phyloP scores from a whole-genome alignment of 2,329 filamentous ascomycete species.

The Cytospora leucostoma region DNA sequence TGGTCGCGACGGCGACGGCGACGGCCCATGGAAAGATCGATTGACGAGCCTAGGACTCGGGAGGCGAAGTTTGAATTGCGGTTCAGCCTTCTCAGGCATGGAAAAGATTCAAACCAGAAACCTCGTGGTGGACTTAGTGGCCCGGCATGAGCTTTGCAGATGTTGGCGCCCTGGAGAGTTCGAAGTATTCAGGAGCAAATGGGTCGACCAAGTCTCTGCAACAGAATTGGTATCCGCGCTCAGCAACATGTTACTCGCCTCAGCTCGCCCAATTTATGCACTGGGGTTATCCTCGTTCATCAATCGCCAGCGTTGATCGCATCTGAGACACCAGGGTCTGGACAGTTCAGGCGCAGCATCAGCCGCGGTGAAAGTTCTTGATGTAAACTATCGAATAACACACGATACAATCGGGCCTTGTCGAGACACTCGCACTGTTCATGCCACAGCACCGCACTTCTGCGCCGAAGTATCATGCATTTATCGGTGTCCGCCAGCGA shows the following conservation, averaged over 20 bases:
- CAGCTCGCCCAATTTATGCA: constrained; percentile 6
- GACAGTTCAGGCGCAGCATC: constrained; percentile 11
- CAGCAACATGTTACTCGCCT: constrained; percentile 14
- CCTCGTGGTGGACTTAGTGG: neutral
- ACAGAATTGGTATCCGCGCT: neutral
- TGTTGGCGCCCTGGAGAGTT: neutral
- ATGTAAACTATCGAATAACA: constrained; percentile 5
- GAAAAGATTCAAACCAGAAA: neutral
- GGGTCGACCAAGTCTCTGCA: neutral
- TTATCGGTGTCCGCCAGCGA: neutral
- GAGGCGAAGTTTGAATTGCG: neutral
- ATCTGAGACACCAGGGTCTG: constrained; percentile 17
- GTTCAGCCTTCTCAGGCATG: neutral
- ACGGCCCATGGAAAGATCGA: neutral
- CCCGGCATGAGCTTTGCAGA: neutral
- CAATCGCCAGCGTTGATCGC: constrained; percentile 19
- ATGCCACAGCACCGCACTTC: neutral
- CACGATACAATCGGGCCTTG: neutral
- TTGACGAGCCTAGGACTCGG: neutral
- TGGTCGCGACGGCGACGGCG: neutral
- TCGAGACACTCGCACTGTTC: neutral
- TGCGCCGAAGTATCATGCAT: neutral
- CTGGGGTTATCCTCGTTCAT: constrained; percentile 23
- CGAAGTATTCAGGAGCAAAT: neutral
- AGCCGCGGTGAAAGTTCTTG: constrained; percentile 6